phyloP scores from a whole-genome alignment of 2,329 filamentous ascomycete genomes.

The Diaporthe sp. region DNA sequence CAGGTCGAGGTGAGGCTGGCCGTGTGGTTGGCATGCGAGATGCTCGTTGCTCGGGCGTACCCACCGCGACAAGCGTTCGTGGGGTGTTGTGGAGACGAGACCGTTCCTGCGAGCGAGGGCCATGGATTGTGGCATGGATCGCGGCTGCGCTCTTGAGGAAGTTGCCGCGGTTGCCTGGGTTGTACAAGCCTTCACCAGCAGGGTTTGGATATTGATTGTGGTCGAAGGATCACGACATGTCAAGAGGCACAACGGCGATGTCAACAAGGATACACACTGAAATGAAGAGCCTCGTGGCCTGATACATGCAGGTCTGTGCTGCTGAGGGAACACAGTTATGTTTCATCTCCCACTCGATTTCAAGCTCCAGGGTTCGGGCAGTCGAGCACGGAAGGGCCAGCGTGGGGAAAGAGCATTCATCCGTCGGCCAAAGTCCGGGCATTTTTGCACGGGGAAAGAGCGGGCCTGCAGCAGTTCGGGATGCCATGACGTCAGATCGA shows the following conservation, averaged over 20 bases:
- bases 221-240: not conserved
- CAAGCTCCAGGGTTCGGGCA: conserved; percentile 7
- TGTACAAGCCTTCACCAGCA: not conserved
- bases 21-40: not conserved
- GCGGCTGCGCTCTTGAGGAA: not conserved
- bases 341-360: not conserved
- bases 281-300: not conserved
- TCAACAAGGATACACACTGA: not conserved
- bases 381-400: not conserved
- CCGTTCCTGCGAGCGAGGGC: not conserved
- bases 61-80: not conserved
- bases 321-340: not conserved
- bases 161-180: not conserved
- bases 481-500: conserved; percentile 1
- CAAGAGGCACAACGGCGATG: too few relatives aligned
- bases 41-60: not conserved
- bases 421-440: conserved; percentile 14
- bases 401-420: not conserved
- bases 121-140: not conserved
- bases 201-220: not conserved
- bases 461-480: not conserved
- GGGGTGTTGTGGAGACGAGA: not conserved
- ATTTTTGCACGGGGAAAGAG: not conserved
- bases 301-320: not conserved
- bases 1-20: not conserved